Base-by-base conservation (phyloP, 2,329 filamentous ascomycete species). In the Arachnomyces sp. region DNA sequence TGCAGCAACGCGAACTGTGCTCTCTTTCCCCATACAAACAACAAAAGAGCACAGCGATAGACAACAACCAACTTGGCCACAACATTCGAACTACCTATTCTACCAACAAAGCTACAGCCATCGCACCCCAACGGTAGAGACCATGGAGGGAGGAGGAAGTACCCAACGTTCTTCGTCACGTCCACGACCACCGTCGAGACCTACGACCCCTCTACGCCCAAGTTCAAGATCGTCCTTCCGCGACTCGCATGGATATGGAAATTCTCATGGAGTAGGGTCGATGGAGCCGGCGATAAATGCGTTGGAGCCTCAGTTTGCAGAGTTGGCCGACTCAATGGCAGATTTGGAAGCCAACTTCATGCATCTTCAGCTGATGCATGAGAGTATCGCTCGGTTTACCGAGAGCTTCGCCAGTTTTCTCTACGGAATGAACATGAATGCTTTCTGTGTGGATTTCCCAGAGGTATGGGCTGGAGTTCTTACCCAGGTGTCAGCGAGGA, bases 391-490 rank as follows among this genome's bases (percentile, higher is more conserved):
- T 16, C 79, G 92, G 17, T 98, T 98, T 64, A 90, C 82, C 63
- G 92, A 98, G 71, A 93, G 84, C 57, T 98, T 98, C 63, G 88
- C 88, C 1, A 87, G 83, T 52, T 96, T 98, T 55, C 67, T 98
- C 34, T 98, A 96, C 55, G 92, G 92, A 2, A 64, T 98, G 59
- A 96, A 96, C 58, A 95, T 98, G 89, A 96, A 95, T 63, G 92
- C 92, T 1, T 98, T 96, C 60, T 96, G 90, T 61, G 89, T 96
- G 25, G 92, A 98, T 61, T 98, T 95, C 49, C 85, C 88, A 0
- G 92, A 98, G 77, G 88, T 88, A 66, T 38, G 47, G 6, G 7
- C 31, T 4, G 13, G 20, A 16, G 15, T 31, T n/a, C 9, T 11
- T 8, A 18, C 7, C 28, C 18, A 17, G 14, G 5, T n/a, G 17